A percentile compares a stretch with the other conserved stretches of the same genome.
phyloP scores from a whole-genome alignment of 441 rosid genomes.

The Geranium incanum region DNA sequence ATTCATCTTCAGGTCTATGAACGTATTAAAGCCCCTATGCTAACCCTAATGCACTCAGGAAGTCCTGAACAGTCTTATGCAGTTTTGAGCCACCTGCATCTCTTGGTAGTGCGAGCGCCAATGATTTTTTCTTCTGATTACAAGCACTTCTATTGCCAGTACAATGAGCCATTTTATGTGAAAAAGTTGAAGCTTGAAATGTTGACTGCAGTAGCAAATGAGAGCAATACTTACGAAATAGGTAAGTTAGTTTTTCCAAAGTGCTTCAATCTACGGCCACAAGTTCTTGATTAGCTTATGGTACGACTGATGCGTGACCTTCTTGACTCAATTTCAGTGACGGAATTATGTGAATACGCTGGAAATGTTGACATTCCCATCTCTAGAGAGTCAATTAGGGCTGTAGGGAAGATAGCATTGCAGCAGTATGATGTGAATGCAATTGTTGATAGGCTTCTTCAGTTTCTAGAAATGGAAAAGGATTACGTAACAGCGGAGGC shows the following conservation, averaged over 20 bases:
- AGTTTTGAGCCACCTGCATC: slow-evolving; percentile 84
- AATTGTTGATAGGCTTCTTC: slow-evolving; percentile 97
- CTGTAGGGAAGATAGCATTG: slow-evolving; percentile 92
- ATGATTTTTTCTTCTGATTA: slow-evolving; percentile 76
- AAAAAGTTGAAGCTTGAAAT: slow-evolving; percentile 95
- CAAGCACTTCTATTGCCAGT: slow-evolving; percentile 93
- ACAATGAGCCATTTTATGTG: slow-evolving; percentile 86
- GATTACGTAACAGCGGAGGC: slow-evolving; percentile 96
- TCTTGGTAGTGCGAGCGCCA: slow-evolving; percentile 96
- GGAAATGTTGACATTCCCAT: slow-evolving; percentile 90
- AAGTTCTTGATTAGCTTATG: background rate
- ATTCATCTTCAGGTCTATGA: slow-evolving; percentile 65
- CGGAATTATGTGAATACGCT: slow-evolving; percentile 92
- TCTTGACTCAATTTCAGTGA: slow-evolving; percentile 48
- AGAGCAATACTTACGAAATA: slow-evolving; percentile 91
- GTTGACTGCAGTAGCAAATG: slow-evolving; percentile 95
- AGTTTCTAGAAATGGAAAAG: slow-evolving; percentile 97
- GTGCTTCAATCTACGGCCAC: background rate
- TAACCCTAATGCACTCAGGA: slow-evolving; percentile 93
- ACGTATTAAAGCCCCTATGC: slow-evolving; percentile 91
- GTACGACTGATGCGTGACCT: slow-evolving; percentile 20
- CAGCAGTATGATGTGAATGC: slow-evolving; percentile 98
- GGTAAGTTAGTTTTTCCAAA: slow-evolving; percentile 38
- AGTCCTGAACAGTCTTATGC: slow-evolving; percentile 96
- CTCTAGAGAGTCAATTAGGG: slow-evolving; percentile 91